phyloP scores from a whole-genome alignment of 140 eudicot species.

The Ambrosia hybrid region DNA sequence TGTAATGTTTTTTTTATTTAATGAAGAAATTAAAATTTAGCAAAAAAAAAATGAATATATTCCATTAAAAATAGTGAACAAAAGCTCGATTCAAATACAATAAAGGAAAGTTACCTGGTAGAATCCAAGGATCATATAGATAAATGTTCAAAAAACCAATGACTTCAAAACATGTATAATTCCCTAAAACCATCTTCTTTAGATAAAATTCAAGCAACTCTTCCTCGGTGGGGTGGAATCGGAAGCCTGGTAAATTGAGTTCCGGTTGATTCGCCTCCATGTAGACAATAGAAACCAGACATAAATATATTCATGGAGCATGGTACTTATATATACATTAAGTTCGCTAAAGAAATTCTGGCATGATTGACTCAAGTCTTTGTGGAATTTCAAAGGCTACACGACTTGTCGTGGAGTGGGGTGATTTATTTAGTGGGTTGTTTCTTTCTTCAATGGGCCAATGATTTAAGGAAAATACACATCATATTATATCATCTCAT shows the following conservation, averaged over 20 bases:
- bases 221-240: conserved; percentile 89
- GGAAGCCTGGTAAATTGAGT: conserved; percentile 68
- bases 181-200: conserved; percentile 45
- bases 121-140: conserved; percentile 62
- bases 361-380: conserved; percentile 31
- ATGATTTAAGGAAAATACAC: conserved; percentile 3
- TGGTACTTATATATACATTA: conserved; percentile 7
- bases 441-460: neutral
- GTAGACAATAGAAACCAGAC: neutral
- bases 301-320: neutral
- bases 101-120: conserved; percentile 54
- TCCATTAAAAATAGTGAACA: too few species aligned
- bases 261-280: conserved; percentile 40
- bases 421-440: neutral
- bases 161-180: conserved; percentile 40
- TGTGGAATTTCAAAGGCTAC: conserved; percentile 21
- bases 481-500: neutral
- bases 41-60: too few species aligned
- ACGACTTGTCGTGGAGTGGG: conserved; percentile 24
- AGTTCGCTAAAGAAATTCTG: neutral
- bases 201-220: conserved; percentile 78
- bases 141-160: conserved; percentile 71
- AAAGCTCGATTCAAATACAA: too few species aligned
- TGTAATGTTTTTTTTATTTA: too few species aligned
- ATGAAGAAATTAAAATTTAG: too few species aligned